phyloP scores from a whole-genome alignment of 2,329 filamentous ascomycete genomes.

The Mycogone perniciosa region DNA sequence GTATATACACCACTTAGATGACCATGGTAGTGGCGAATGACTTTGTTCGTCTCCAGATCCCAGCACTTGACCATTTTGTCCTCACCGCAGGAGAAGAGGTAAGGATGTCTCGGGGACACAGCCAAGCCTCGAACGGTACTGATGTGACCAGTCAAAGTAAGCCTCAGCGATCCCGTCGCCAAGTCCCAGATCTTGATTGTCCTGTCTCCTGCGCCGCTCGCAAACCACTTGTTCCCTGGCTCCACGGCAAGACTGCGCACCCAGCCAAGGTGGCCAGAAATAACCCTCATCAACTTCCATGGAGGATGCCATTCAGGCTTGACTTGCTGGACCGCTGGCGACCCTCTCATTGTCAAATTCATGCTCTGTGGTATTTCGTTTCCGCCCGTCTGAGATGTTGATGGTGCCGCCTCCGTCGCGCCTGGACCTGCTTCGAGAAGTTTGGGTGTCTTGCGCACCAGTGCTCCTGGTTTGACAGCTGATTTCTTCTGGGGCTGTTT shows the following conservation, averaged over 20 bases:
- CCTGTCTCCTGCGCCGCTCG: conserved; percentile 86
- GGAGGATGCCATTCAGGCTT: conserved; percentile 95
- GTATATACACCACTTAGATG: conserved; percentile 96
- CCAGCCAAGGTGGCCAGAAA: conserved; percentile 95
- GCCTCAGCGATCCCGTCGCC: conserved; percentile 72
- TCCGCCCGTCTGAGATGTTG: conserved; percentile 14
- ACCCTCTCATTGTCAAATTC: conserved; percentile 27
- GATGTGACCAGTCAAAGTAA: conserved; percentile 91
- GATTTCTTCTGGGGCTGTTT: conserved; percentile 27
- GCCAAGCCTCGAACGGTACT: conserved; percentile 88
- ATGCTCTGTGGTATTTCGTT: conserved; percentile 21
- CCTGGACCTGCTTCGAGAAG: conserved; percentile 32
- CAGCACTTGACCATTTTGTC: conserved; percentile 99
- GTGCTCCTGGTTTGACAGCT: conserved; percentile 43
- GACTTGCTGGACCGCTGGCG: conserved; percentile 34
- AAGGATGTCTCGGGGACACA: conserved; percentile 88
- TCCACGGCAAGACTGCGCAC: conserved; percentile 85
- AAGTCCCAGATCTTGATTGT: conserved; percentile 99
- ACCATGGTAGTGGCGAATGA: conserved; percentile 95
- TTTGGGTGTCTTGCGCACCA: conserved; percentile 27
- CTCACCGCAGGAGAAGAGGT: conserved; percentile 95
- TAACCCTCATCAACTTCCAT: conserved; percentile 97
- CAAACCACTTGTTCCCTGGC: conserved; percentile 96
- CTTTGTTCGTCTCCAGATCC: conserved; percentile 99
- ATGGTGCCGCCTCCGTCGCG: conserved; percentile 29